Conservation (phyloP, 2,329 filamentous ascomycete genomes). For the Bipolaris victoriae region DNA sequence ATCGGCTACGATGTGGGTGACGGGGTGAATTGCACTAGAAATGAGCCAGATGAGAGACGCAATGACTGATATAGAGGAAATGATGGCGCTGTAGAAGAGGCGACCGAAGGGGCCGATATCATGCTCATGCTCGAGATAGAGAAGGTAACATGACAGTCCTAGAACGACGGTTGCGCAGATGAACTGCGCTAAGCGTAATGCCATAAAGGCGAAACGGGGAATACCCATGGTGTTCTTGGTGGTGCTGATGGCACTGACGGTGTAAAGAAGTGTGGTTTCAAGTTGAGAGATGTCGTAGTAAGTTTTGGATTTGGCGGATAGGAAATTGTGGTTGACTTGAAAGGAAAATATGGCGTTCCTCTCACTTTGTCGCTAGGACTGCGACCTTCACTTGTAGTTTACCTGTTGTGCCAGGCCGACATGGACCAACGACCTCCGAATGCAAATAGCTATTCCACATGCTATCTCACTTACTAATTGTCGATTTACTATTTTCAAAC, state of each 20-base stretch:
- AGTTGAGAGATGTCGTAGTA: background rate
- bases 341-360: background rate
- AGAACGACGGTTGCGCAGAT: slow-evolving; percentile 67
- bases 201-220: slow-evolving; percentile 59
- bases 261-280: background rate
- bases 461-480: background rate
- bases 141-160: slow-evolving; percentile 23
- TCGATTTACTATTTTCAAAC: background rate
- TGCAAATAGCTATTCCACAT: background rate
- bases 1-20: slow-evolving; percentile 74
- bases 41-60: background rate
- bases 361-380: background rate
- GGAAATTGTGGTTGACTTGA: no score
- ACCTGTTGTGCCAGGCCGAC: background rate
- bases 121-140: slow-evolving; percentile 37
- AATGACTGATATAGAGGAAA: slow-evolving; percentile 68
- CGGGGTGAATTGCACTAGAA: slow-evolving; percentile 60
- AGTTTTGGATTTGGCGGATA: background rate
- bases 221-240: slow-evolving; percentile 22
- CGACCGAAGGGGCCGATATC: slow-evolving; percentile 64
- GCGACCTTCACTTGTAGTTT: background rate
- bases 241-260: background rate
- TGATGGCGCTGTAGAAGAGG: slow-evolving; percentile 76
- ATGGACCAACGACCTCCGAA: background rate
- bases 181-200: slow-evolving; percentile 67